A percentile compares a stretch with the other conserved stretches of the same genome.
Conservation (phyloP, 352 stramenopile genomes). For the Pythium rishiriense region DNA sequence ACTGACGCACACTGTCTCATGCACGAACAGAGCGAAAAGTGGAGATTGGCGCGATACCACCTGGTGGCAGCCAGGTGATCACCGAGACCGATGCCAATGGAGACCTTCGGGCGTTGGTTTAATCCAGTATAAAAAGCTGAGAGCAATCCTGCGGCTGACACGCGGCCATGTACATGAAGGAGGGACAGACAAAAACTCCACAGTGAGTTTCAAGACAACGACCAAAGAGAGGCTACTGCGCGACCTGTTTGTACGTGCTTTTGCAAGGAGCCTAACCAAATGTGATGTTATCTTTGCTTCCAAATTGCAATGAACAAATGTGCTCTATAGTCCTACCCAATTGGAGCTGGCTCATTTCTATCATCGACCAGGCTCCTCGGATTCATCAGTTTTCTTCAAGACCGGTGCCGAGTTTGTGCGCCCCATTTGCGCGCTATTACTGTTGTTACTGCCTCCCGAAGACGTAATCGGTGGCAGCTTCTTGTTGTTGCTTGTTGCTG, state of each 20-base stretch:
- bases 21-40: conserved; percentile 25
- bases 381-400: conserved; percentile 50
- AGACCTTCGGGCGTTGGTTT: conserved; percentile 29
- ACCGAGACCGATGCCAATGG: conserved; percentile 28
- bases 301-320: background rate
- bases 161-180: conserved; percentile 15
- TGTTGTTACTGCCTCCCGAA: conserved; percentile 4
- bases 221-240: conserved; percentile 2
- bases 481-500: conserved; percentile 33
- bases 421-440: background rate
- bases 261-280: conserved; percentile 12
- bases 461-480: conserved; percentile 65
- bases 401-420: conserved; percentile 66
- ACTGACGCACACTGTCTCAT: background rate
- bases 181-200: background rate
- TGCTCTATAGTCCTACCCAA: conserved; percentile 13
- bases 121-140: conserved; percentile 6
- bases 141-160: background rate
- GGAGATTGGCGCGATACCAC: conserved; percentile 2
- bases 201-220: background rate
- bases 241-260: conserved; percentile 17
- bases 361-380: conserved; percentile 23
- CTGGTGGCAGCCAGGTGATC: conserved; percentile 15
- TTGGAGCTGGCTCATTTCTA: background rate
- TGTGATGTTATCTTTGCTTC: conserved; percentile 21